phyloP scores from a whole-genome alignment of 192 early-diverging fungal genomes.

The Pilaira anomala region DNA sequence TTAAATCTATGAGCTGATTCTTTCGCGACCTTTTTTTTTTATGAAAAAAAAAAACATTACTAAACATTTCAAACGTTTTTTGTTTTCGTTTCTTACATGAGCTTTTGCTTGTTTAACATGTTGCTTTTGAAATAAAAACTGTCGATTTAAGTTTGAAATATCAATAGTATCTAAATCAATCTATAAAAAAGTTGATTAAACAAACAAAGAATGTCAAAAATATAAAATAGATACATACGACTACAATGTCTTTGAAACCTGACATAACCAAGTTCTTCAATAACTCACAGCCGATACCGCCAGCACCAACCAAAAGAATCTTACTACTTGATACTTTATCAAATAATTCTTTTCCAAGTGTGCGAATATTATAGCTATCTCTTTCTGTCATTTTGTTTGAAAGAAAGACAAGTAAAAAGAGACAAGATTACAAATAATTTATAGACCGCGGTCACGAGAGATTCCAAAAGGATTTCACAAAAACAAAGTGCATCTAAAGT shows the following conservation, averaged over 20 bases:
- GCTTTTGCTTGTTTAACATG: slow-evolving; percentile 95
- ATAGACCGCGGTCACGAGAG: background rate
- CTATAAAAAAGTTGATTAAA: slow-evolving; percentile 31
- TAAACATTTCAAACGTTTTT: background rate
- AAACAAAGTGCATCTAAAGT: too few species aligned
- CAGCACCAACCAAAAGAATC: slow-evolving; percentile 75
- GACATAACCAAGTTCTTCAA: slow-evolving; percentile 91
- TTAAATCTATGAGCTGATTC: slow-evolving; percentile 86
- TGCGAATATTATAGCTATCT: slow-evolving; percentile 24
- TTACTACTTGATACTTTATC: slow-evolving; percentile 33
- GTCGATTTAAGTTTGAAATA: slow-evolving; percentile 96
- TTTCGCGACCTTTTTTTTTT: slow-evolving; percentile 82
- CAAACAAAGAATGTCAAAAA: background rate
- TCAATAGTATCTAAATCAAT: slow-evolving; percentile 99
- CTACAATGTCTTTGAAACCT: slow-evolving; percentile 80
- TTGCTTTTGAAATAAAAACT: slow-evolving; percentile 95
- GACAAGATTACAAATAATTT: background rate
- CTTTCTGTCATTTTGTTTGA: background rate
- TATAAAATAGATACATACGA: slow-evolving; percentile 43
- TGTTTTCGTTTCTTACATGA: slow-evolving; percentile 56
- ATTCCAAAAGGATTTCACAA: background rate
- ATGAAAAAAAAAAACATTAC: background rate
- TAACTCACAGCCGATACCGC: slow-evolving; percentile 98
- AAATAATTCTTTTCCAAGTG: slow-evolving; percentile 30
- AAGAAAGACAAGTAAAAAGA: background rate